Conservation (phyloP, 2,329 filamentous ascomycete species). For the Coleophoma cylindrospora region DNA sequence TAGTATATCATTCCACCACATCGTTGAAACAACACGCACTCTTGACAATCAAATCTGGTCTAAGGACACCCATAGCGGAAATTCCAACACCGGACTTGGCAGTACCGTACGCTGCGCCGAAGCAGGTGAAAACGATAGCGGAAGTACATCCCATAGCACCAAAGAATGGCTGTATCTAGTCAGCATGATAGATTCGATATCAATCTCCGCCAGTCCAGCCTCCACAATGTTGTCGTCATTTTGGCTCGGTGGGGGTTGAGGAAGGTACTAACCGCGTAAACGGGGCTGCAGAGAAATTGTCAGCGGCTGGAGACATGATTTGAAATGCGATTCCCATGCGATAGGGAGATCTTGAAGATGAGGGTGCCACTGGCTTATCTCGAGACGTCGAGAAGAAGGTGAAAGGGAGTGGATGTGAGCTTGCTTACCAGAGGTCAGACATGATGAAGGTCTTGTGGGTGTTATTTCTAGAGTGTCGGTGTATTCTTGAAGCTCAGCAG, state of each 20-base stretch:
- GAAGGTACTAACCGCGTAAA: constrained; percentile 86
- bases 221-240: constrained; percentile 11
- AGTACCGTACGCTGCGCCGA: constrained; percentile 96
- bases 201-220: constrained; percentile 5
- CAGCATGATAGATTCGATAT: constrained; percentile 20
- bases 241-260: constrained; percentile 5
- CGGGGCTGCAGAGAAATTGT: constrained; percentile 63
- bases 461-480: constrained; percentile 6
- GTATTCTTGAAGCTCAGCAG: constrained; percentile 13
- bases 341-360: background rate
- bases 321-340: background rate
- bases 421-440: constrained; percentile 78
- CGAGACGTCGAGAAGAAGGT: constrained; percentile 21
- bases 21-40: constrained; percentile 57
- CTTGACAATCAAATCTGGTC: constrained; percentile 98
- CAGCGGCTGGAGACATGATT: constrained; percentile 31
- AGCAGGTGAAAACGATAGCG: constrained; percentile 94
- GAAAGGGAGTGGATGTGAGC: constrained; percentile 20
- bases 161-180: constrained; percentile 70
- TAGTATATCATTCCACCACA: constrained; percentile 5
- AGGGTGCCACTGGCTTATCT: constrained; percentile 10
- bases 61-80: constrained; percentile 94
- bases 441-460: constrained; percentile 49
- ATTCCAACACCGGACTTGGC: constrained; percentile 99
- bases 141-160: constrained; percentile 95